phyloP scores from a whole-genome alignment of 768 basidiomycete species.

The Sistotremastrum suecicum region DNA sequence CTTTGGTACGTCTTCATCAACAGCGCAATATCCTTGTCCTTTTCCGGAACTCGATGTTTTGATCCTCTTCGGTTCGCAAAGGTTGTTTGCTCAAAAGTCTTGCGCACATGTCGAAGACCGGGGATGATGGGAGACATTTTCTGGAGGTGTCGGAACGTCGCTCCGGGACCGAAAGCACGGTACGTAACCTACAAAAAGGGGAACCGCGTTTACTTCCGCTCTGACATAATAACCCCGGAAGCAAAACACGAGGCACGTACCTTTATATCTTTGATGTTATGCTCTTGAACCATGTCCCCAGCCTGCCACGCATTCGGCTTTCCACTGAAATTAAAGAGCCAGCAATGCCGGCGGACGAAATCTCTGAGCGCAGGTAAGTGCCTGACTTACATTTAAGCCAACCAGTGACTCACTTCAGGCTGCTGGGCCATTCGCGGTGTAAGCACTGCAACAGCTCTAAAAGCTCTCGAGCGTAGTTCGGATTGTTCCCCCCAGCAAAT shows the following conservation, averaged over 20 bases:
- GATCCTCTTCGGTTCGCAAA: not conserved
- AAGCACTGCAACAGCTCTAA: conserved; percentile 21
- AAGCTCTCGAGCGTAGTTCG: conserved; percentile 20
- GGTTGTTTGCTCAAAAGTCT: conserved; percentile 2
- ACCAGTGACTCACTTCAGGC: conserved; percentile 12
- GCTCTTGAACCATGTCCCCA: conserved; percentile 3
- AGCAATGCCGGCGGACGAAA: conserved; percentile 2
- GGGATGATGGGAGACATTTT: conserved; percentile 3
- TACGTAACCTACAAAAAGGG: conserved; percentile 4
- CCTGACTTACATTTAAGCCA: too few species aligned
- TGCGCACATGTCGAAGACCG: not conserved
- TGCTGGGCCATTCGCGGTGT: conserved; percentile 15
- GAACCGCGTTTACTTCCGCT: too few species aligned
- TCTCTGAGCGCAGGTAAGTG: not conserved
- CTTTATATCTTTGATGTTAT: conserved; percentile 6
- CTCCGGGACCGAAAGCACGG: not conserved
- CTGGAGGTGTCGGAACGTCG: conserved; percentile 2
- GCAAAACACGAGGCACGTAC: not conserved
- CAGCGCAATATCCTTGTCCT: not conserved
- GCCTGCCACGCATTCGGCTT: not conserved
- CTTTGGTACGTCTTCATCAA: not conserved
- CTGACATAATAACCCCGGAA: too few species aligned
- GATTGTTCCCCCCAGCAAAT: conserved; percentile 20
- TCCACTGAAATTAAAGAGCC: conserved; percentile 1
- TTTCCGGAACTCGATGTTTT: not conserved